Evolutionary conservation across 768 basidiomycete genomes (phyloP).

Genomic region (Suillus subluteus): DNA sequence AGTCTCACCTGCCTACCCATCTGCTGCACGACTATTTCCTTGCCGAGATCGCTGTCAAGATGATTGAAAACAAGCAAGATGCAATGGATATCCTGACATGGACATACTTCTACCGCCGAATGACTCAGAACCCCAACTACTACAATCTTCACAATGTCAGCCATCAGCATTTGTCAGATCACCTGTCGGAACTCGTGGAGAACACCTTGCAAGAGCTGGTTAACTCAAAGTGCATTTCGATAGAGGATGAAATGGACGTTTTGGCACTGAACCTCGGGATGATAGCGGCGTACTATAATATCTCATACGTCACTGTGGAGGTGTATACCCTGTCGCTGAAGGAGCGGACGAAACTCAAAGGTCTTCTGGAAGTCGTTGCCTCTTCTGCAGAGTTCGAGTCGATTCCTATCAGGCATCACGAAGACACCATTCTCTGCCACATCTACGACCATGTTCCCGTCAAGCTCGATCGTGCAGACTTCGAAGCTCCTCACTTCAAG

Average conservation of each 20-base stretch:
- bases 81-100: conserved; percentile 98
- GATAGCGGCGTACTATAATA: conserved; percentile 97
- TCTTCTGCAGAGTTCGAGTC: conserved; percentile 96
- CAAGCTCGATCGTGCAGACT: conserved; percentile 83
- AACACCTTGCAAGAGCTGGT: conserved; percentile 89
- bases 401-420: conserved; percentile 94
- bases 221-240: conserved; percentile 92
- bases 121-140: conserved; percentile 97
- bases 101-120: conserved; percentile 97
- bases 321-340: conserved; percentile 95
- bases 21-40: conserved; percentile 96
- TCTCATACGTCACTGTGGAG: conserved; percentile 95
- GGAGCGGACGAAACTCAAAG: conserved; percentile 96
- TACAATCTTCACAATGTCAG: conserved; percentile 95
- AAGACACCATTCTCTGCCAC: conserved; percentile 79
- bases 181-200: conserved; percentile 95
- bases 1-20: conserved; percentile 90
- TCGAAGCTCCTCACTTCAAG: conserved; percentile 97
- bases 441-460: conserved; percentile 97
- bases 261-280: conserved; percentile 93
- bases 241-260: conserved; percentile 95
- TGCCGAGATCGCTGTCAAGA: conserved; percentile 97
- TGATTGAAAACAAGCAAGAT: conserved; percentile 99
- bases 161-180: conserved; percentile 94
- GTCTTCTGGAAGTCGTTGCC: conserved; percentile 93